Evolutionary conservation across 2,329 filamentous ascomycete genomes (phyloP), one percentile per base, ranked within the genome.

Genomic region (Monosporascus sp.): DNA sequence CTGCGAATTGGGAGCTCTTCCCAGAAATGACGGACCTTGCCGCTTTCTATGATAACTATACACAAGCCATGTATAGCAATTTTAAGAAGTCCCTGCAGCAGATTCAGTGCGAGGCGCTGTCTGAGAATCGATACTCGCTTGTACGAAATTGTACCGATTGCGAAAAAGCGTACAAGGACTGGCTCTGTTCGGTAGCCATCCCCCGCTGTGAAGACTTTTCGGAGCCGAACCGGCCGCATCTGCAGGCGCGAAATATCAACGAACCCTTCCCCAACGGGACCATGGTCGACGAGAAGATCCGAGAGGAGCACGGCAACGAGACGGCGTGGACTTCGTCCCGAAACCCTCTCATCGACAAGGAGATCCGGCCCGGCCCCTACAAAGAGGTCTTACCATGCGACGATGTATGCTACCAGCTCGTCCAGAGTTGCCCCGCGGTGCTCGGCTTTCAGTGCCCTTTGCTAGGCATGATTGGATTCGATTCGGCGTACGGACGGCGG

Each of bases 101-200:
- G 67, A 82, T 96, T 24, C 85, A 90, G 16, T 99, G 94, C 76
- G 86, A 96, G 63, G 87, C 90, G 3, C 81, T 82, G 0, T 73
- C 81, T 2, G 85, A 86, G 36, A 84, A 88, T 16, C 82, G 83
- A 59, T 99, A 96, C 73, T 96, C 91, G 1, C 83, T 97, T 16
- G 88, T 84, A 2, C 83, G 85, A 43, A 82, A 72, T 61, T 99
- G 94, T 75, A 71, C 76, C 44, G 82, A 95, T 69, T 99, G 94
- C 71, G 82, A 77, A 17, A 65, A 68, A 1, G 90, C 91, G 8
- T 99, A 99, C 79, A 97, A 95, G 70, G 79, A 85, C 65, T 99
- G 94, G 94, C 85, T 99, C 20, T 99, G 94, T 74, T 88, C 90
- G 24, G 91, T 97, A 27, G 88, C 85, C 17, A 94, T 99, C 57